These are phyloP conservation scores for Tetrastigma voinierianum DNA, from an alignment of 164 flowering plant species.

Conservation along the genomic window DNA sequence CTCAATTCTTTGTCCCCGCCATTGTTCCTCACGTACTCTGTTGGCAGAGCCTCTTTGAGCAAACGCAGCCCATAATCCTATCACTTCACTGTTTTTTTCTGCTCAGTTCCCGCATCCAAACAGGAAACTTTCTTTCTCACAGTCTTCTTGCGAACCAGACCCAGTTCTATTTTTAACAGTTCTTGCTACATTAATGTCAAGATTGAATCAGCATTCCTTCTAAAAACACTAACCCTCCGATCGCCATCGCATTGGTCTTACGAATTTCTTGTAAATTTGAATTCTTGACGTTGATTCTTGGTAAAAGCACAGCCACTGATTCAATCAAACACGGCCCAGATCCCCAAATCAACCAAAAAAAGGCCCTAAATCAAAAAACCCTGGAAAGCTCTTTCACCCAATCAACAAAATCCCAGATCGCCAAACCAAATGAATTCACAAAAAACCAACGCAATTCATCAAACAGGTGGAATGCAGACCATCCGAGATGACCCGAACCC, in stretches of 20 bases:
- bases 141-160: conserved; percentile 1
- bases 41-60: conserved; percentile 37
- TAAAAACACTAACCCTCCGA: neutral
- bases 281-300: no score
- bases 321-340: conserved; percentile 4
- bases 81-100: conserved; percentile 2
- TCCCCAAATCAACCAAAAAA: conserved; percentile 4
- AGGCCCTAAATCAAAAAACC: no score
- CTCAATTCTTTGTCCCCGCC: conserved; percentile 18
- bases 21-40: conserved; percentile 13
- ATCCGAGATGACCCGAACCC: neutral
- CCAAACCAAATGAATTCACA: neutral
- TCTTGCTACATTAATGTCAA: conserved; percentile 11
- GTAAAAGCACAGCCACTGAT: neutral
- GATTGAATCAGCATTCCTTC: conserved; percentile 8
- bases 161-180: neutral
- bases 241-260: neutral
- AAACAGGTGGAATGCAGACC: neutral
- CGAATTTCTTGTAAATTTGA: neutral
- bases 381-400: neutral
- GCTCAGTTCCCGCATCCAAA: conserved; percentile 2
- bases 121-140: conserved; percentile 2
- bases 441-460: neutral
- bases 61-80: conserved; percentile 48
- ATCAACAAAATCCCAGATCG: conserved; percentile 17